Base-by-base conservation (phyloP, 495 filamentous ascomycete species). In the Podospora didyma region DNA sequence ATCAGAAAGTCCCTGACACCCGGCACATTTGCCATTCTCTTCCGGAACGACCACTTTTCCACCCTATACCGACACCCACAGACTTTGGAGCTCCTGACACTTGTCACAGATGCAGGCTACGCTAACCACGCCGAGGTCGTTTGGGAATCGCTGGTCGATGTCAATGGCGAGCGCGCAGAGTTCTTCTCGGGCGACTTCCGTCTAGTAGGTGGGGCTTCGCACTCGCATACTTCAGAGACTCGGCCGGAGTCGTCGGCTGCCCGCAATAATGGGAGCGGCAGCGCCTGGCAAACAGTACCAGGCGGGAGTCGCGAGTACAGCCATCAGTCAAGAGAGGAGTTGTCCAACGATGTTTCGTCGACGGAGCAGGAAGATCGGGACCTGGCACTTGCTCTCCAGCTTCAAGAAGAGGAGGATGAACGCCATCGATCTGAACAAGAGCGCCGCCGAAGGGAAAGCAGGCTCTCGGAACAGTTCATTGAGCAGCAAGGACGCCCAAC, bases 1-100 rank as follows among this genome's bases (percentile, higher is more conserved):
- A 82, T 98, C 12, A 75, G 74, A 2, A 78, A 81, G 45, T 78
- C 72, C 7, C 69, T 96, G 46, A 71, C 75, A 14, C 88, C 90
- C 0, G 90, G 90, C 2, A 82, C 86, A 0, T 77, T 96, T 7
- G 89, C 88, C 0, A 97, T 98, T 48, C 71, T 97, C 2, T 98
- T 98, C 75, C 83, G 94, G 31, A 98, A 98, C 59, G 93, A 97
- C 63, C 94, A 98, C 71, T 98, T 98, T 66, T 87, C 87, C 26
- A 97, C 94, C 0, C 66, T 98, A 0, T 96, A 96, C 68, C 85
- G 90, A 56, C 74, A 94, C 58, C 90, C 91, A 0, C 75, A 82
- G 26, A 87, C 88, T 0, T 69, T 79, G 3, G 79, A 86, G 58
- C 78, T 98, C 0, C 79, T 88, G 54, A 89, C 87, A 0, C 69